Evolutionary conservation across 345 rosid species (phyloP).

Genomic region (Geranium brycei): DNA sequence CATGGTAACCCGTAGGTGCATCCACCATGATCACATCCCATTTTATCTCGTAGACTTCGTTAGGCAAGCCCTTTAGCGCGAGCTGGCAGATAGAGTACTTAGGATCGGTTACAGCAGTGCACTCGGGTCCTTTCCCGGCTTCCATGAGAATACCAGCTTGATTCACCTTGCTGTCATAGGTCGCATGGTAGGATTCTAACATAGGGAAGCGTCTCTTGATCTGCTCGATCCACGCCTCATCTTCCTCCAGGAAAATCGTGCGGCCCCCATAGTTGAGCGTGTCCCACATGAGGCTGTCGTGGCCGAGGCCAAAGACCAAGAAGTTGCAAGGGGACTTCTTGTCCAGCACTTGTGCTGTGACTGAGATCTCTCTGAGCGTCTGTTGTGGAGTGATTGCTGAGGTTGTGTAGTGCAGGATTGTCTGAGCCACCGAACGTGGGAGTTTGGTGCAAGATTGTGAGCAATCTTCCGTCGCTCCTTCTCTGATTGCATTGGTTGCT

Average conservation of each 20-base stretch:
- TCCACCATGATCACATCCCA: slow-evolving; percentile 94
- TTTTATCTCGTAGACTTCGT: slow-evolving; percentile 48
- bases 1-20: slow-evolving; percentile 69
- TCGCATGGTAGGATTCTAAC: slow-evolving; percentile 63
- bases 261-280: slow-evolving; percentile 79
- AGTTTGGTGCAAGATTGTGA: slow-evolving; percentile 37
- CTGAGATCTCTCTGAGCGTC: slow-evolving; percentile 56
- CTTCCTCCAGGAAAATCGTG: slow-evolving; percentile 81
- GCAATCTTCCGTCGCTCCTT: slow-evolving; percentile 13
- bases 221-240: slow-evolving; percentile 70
- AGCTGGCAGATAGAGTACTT: slow-evolving; percentile 66
- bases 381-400: slow-evolving; percentile 82
- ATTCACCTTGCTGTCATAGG: slow-evolving; percentile 61
- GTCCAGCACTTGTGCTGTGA: slow-evolving; percentile 40
- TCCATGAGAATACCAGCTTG: slow-evolving; percentile 58
- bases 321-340: slow-evolving; percentile 80
- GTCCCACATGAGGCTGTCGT: slow-evolving; percentile 88
- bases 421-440: slow-evolving; percentile 49
- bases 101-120: slow-evolving; percentile 53
- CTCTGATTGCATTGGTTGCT: not conserved
- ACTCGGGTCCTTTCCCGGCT: slow-evolving; percentile 59
- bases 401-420: slow-evolving; percentile 69
- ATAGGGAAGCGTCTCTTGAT: slow-evolving; percentile 47
- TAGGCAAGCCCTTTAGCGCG: slow-evolving; percentile 69
- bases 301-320: slow-evolving; percentile 84